Conservation (phyloP, 2,329 filamentous ascomycete genomes). For the Podosphaera fusca region DNA sequence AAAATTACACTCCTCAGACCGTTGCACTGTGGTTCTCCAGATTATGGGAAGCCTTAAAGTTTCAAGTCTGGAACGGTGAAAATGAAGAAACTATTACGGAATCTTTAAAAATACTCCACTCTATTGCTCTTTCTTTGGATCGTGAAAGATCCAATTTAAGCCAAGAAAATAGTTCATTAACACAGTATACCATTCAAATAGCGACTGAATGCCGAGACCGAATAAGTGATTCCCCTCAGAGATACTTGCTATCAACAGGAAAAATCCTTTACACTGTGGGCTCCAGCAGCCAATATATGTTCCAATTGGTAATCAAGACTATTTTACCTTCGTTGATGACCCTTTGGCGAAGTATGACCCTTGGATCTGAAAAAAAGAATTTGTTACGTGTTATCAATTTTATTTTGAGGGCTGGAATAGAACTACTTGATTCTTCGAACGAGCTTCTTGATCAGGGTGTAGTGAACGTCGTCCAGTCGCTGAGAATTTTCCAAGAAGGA, state of each 20-base stretch:
- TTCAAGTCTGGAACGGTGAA: conserved; percentile 15
- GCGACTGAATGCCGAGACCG: conserved; percentile 15
- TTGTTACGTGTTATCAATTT: conserved; percentile 12
- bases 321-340: conserved; percentile 7
- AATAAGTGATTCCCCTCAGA: conserved; percentile 18
- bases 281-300: conserved; percentile 7
- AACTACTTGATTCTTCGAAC: not conserved
- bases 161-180: conserved; percentile 1
- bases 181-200: conserved; percentile 1
- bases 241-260: conserved; percentile 12
- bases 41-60: conserved; percentile 16
- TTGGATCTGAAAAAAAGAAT: conserved; percentile 8
- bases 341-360: conserved; percentile 8
- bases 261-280: conserved; percentile 10
- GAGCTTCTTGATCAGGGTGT: not conserved
- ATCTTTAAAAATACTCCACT: conserved; percentile 9
- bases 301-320: conserved; percentile 7
- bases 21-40: conserved; percentile 8
- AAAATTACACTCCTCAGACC: conserved; percentile 6
- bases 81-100: conserved; percentile 13
- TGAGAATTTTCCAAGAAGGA: conserved; percentile 2
- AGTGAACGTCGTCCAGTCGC: conserved; percentile 1
- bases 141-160: not conserved
- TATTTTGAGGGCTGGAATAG: conserved; percentile 10
- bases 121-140: conserved; percentile 4